phyloP scores from a whole-genome alignment of 1,139 yeast species.

The Saccharomycopsis hybrid region DNA sequence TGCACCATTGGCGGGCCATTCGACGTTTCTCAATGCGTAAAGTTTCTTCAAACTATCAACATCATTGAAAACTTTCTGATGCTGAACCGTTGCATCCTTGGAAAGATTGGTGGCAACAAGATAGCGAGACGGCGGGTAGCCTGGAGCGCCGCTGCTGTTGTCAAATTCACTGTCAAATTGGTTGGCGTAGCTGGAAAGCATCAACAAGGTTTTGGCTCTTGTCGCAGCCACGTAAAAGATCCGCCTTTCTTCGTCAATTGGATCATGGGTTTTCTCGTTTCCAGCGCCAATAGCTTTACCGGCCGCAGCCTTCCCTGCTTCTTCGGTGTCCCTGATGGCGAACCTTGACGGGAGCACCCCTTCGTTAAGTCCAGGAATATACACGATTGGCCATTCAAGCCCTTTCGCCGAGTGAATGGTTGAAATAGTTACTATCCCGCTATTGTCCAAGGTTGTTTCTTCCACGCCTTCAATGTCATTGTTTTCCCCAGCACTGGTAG shows the following conservation, averaged over 20 bases:
- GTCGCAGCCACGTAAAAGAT: conserved; percentile 86
- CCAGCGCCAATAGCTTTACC: too few relatives aligned
- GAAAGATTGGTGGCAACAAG: too few relatives aligned
- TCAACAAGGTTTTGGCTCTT: conserved; percentile 56
- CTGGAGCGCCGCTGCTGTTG: too few relatives aligned
- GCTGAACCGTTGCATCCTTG: too few relatives aligned
- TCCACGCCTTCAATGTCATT: conserved; percentile 22
- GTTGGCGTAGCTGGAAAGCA: conserved; percentile 30
- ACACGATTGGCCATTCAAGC: conserved; percentile 90
- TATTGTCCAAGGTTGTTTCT: conserved; percentile 18
- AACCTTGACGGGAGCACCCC: conserved; percentile 46
- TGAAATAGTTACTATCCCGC: conserved; percentile 40
- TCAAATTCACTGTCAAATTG: too few relatives aligned
- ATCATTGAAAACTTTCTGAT: too few relatives aligned
- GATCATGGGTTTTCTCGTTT: background rate
- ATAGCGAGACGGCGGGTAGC: too few relatives aligned
- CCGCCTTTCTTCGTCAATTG: conserved; percentile 70
- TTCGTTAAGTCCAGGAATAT: conserved; percentile 65
- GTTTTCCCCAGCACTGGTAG: conserved; percentile 2
- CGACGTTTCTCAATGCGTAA: too few relatives aligned
- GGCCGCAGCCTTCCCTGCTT: too few relatives aligned
- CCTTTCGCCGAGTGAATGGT: conserved; percentile 95
- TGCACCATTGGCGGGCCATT: too few relatives aligned
- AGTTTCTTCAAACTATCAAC: too few relatives aligned
- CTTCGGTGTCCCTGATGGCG: conserved; percentile 26